Base-by-base conservation (phyloP, 2,329 filamentous ascomycete species). In the Pseudodiploospora longispora region DNA sequence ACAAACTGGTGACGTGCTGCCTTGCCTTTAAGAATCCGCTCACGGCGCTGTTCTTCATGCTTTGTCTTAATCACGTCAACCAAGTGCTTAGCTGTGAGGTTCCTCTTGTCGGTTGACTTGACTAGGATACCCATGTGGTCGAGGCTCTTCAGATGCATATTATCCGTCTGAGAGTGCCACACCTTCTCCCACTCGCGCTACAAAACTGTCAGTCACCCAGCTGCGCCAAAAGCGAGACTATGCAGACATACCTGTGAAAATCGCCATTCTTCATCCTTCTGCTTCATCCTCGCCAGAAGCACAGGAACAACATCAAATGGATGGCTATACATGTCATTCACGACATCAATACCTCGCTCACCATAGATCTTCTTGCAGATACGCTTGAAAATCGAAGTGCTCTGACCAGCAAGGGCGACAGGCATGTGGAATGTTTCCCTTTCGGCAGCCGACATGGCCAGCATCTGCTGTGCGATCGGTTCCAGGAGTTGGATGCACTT, bases 281-380 rank as follows among this genome's bases (percentile, higher is more conserved):
- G 87, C 68, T 97, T 97, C 55, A 98, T 75, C 9, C 93, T 80
- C 41, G 87, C 84, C 48, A 98, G 72, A 29, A 98, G 78, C 33
- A 97, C 82, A 0, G 93, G 93, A 3, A 98, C 81, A 3, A 97
- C 90, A 34, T 83, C 82, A 57, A 86, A 90, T 0, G 93, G 93
- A 43, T 86, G 78, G 36, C 75, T 74, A 60, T 95, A 94, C 68
- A 98, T 82, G 58, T 95, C 85, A 41, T 85, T 82, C 44, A 95
- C 87, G 38, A 97, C 89, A 42, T 88, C 82, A 36, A 82, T 80
- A 10, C 93, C 93, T 51, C 82, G 82, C 38, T 95, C 88, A 12
- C 90, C 90, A 54, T 98, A 98, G 9, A 98, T 84, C 69, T 98
- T 98, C 76, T 95, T 96, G 58, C 96, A 85, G 19, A 97, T 88